Base-by-base conservation (phyloP, 2,329 filamentous ascomycete species). In the Arachnopeziza araneosa region DNA sequence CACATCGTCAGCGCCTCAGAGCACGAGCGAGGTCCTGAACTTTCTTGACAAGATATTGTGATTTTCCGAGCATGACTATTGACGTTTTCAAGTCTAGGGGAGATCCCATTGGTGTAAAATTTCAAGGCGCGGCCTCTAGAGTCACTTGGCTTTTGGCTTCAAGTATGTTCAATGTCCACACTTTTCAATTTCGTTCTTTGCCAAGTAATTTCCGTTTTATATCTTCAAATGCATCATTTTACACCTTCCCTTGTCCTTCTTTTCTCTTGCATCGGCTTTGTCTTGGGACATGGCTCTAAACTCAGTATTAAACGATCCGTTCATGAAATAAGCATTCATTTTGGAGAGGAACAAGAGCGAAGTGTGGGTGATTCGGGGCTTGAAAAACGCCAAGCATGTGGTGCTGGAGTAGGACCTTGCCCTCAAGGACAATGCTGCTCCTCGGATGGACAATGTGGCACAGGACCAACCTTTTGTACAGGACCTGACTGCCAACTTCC, bases 401-500 rank as follows among this genome's bases (percentile, higher is more conserved):
- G 62, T 24, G 50, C 24, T 56, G 62, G 57, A 9, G 50, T 60
- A 24, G 62, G 60, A 32, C 51, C 36, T n/a, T 64, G 62, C 56
- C 53, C 60, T 19, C 23, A 51, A 17, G 62, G 57, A 12, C 56
- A 60, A 26, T 64, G 62, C 49, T 64, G 62, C 36, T 64, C 62
- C 23, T 17, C 55, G n/a, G 55, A 22, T 21, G 59, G 59, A 44
- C 56, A 55, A 3, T 70, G 69, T 52, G 69, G 69, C 17, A 63
- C 57, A 44, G 63, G 63, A 19, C 49, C 56, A 14, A 78, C 81
- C 1, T 84, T 85, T 72, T 88, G 85, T 72, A 77, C 78, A 30
- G 80, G 83, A 21, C 85, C 85, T 1, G 80, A 84, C 57, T 88
- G 85, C 68, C 78, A 83, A 68, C 82, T 86, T 67, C 73, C 80